These are phyloP conservation scores for Penicillium sp. DNA, from an alignment of 2,329 filamentous ascomycete genomes.

Conservation along the genomic window DNA sequence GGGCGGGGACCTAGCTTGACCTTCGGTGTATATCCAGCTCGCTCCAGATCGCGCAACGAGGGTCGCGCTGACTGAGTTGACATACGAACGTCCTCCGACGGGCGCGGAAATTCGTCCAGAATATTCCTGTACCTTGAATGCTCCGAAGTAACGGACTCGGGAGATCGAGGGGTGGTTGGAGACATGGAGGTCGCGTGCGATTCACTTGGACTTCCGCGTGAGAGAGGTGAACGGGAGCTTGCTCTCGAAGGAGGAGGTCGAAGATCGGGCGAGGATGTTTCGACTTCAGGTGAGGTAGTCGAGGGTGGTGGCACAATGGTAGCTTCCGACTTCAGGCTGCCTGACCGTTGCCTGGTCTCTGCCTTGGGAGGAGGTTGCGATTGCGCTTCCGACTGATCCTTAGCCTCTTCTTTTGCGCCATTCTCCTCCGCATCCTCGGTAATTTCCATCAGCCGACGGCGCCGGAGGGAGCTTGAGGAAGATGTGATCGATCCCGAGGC, in stretches of 20 bases:
- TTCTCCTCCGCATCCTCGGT: slow-evolving; percentile 89
- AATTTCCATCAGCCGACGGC: slow-evolving; percentile 83
- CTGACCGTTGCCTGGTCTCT: slow-evolving; percentile 27
- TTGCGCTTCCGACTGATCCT: slow-evolving; percentile 48
- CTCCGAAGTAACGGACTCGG: slow-evolving; percentile 20
- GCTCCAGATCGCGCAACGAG: slow-evolving; percentile 48
- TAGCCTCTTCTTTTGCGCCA: slow-evolving; percentile 52
- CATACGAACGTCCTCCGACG: slow-evolving; percentile 39
- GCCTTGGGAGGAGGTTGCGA: slow-evolving; percentile 22
- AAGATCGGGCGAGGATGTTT: slow-evolving; percentile 18
- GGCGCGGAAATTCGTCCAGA: slow-evolving; percentile 40
- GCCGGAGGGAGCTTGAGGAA: slow-evolving; percentile 75
- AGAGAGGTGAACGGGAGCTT: slow-evolving; percentile 24
- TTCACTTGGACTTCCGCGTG: slow-evolving; percentile 20
- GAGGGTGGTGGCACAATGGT: slow-evolving; percentile 37
- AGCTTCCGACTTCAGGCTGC: slow-evolving; percentile 38
- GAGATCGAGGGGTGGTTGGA: slow-evolving; percentile 20
- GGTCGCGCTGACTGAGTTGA: slow-evolving; percentile 48
- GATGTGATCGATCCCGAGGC: slow-evolving; percentile 84
- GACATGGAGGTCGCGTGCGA: slow-evolving; percentile 19
- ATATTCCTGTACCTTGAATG: slow-evolving; percentile 31
- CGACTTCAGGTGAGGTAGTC: slow-evolving; percentile 16
- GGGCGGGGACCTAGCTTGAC: slow-evolving; percentile 87
- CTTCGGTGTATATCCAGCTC: slow-evolving; percentile 56
- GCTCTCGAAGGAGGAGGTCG: slow-evolving; percentile 21